phyloP scores from a whole-genome alignment of 2,329 filamentous ascomycete genomes.

The Setomelanomma holmii region DNA sequence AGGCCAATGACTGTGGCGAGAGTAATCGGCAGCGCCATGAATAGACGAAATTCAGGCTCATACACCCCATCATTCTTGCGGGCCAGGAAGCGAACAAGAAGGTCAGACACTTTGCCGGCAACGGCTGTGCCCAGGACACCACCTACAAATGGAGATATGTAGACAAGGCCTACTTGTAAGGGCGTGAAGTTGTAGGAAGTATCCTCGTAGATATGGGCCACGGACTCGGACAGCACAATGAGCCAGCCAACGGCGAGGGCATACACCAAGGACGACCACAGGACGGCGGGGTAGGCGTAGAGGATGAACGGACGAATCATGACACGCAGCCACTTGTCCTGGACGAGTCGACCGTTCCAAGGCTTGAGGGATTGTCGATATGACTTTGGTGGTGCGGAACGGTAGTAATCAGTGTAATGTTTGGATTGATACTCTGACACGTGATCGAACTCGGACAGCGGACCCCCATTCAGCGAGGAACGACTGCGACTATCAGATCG shows the following conservation, averaged over 20 bases:
- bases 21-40: constrained; percentile 77
- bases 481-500: constrained; percentile 13
- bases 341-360: constrained; percentile 75
- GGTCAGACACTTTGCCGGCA: constrained; percentile 84
- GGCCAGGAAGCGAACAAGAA: constrained; percentile 83
- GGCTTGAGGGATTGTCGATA: constrained; percentile 77
- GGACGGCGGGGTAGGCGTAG: constrained; percentile 83
- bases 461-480: constrained; percentile 9
- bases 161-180: constrained; percentile 83
- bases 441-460: constrained; percentile 21
- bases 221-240: constrained; percentile 89
- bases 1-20: constrained; percentile 82
- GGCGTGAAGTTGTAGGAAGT: constrained; percentile 80
- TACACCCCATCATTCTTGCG: constrained; percentile 90
- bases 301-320: constrained; percentile 83
- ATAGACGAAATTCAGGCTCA: constrained; percentile 78
- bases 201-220: constrained; percentile 79
- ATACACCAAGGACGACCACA: constrained; percentile 89
- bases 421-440: constrained; percentile 37
- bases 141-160: constrained; percentile 82
- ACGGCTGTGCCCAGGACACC: constrained; percentile 85
- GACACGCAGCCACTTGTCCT: constrained; percentile 81
- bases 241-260: constrained; percentile 91
- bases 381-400: constrained; percentile 70
- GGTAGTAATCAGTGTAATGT: constrained; percentile 74